Evolutionary conservation across 352 stramenopile genomes (phyloP).

Genomic region (Globisporangium cylindrosporum): DNA sequence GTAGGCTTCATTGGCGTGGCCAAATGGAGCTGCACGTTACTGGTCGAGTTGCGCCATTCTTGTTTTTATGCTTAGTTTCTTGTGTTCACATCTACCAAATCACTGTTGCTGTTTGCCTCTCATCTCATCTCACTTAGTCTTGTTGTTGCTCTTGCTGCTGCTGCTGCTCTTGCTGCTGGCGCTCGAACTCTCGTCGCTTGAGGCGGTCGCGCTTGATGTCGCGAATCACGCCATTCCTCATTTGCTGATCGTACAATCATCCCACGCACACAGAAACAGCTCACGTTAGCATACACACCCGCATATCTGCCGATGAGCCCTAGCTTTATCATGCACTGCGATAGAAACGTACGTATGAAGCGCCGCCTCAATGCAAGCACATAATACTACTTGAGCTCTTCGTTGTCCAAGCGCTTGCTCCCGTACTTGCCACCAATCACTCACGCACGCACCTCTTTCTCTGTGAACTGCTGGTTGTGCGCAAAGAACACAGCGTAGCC

Average conservation of each 20-base stretch:
- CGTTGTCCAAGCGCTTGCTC: background rate
- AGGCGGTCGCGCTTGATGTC: slow-evolving; percentile 76
- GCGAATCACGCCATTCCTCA: slow-evolving; percentile 76
- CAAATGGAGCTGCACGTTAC: background rate
- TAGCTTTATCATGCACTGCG: too few relatives aligned
- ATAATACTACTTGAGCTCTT: background rate
- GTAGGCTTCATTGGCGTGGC: background rate
- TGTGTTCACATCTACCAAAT: background rate
- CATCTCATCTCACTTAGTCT: too few relatives aligned
- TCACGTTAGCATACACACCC: background rate
- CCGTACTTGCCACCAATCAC: background rate
- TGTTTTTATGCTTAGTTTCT: background rate
- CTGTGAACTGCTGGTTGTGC: slow-evolving; percentile 68
- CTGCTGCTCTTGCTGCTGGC: slow-evolving; percentile 25
- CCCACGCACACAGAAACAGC: background rate
- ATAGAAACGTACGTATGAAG: background rate
- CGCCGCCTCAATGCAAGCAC: background rate
- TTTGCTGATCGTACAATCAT: slow-evolving; percentile 27
- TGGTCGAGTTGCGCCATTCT: background rate
- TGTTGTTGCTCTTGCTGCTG: slow-evolving; percentile 20
- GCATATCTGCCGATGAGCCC: background rate
- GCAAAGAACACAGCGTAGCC: slow-evolving; percentile 72
- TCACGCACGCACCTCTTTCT: slow-evolving; percentile 57
- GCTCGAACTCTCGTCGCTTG: slow-evolving; percentile 43
- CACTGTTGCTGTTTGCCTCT: too few relatives aligned